Evolutionary conservation across 768 basidiomycete genomes (phyloP), one percentile per base, ranked within the genome.

Genomic region (Exsudoporus frostii): DNA sequence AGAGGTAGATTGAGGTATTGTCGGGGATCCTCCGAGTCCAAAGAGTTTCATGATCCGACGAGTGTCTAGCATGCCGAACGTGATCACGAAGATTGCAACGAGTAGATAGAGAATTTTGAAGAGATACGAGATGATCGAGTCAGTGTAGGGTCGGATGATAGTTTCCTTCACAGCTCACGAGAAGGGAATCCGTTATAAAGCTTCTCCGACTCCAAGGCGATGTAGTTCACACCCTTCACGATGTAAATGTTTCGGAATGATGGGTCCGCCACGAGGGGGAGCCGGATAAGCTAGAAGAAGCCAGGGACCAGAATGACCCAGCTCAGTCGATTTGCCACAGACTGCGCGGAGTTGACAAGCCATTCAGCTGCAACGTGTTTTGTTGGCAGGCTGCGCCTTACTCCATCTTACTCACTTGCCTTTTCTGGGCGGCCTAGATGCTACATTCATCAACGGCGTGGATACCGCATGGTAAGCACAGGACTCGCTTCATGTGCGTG

Each of bases 41-140:
- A 67, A 59, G 36, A 71, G 53, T 42, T 48, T 71, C 70, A 68
- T 66, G 64, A 71, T 62, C 53, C 64, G 62, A 44, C 64, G 70
- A 33, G 64, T 54, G 57, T 70, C 64, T 56, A 71, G 56, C 68
- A 70, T 71, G 49, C 66, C 65, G 43, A 68, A 47, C 41, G 53
- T 32, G 37, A 70, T 48, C 47, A 61, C 56, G 27, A 60, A 48
- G 40, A 62, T 46, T 37, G 51, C 54, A 45, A 20, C 36, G 29
- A 70, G 42, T 50, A 67, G 47, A 54, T 61, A 58, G 36, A 60
- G 50, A 70, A 71, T 71, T 57, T 62, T 70, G 60, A 33, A 41
- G 48, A 59, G 42, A 45, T 37, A 20, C 15, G 36, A 46, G 34
- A 53, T 52, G 50, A 58, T 48, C 33, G 44, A 48, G 49, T 62